Evolutionary conservation across 805 yeast genomes (phyloP).

Genomic region (Cyberlindnera lachancei): DNA sequence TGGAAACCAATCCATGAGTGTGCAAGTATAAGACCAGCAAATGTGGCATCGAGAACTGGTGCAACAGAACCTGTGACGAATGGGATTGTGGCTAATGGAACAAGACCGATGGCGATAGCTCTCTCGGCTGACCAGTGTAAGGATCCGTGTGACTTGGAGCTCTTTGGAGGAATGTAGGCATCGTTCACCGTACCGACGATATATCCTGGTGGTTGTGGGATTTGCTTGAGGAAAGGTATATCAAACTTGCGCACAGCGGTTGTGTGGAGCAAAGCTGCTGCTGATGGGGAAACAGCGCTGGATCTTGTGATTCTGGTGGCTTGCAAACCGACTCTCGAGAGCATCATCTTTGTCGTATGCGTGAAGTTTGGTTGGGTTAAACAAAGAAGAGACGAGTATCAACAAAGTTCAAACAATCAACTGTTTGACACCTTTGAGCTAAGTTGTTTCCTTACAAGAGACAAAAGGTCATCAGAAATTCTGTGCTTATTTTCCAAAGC

Average conservation of each 20-base stretch:
- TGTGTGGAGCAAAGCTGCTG: constrained; percentile 20
- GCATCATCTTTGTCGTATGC: not conserved
- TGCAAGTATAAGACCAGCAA: constrained; percentile 57
- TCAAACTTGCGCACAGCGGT: constrained; percentile 28
- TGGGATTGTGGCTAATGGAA: constrained; percentile 75
- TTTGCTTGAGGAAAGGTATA: constrained; percentile 45
- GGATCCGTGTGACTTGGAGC: constrained; percentile 68
- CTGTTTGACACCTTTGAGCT: too few species aligned
- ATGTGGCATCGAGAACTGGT: constrained; percentile 64
- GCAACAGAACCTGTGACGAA: constrained; percentile 65
- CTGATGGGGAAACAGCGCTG: constrained; percentile 1
- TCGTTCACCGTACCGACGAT: constrained; percentile 93
- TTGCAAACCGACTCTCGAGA: constrained; percentile 9
- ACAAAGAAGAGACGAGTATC: too few species aligned
- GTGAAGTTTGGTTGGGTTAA: too few species aligned
- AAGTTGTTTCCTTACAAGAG: too few species aligned
- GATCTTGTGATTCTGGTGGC: constrained; percentile 6
- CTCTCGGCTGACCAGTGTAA: constrained; percentile 93
- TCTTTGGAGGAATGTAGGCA: constrained; percentile 61
- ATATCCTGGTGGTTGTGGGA: constrained; percentile 83
- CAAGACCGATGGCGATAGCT: constrained; percentile 54
- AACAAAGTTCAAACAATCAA: too few species aligned
- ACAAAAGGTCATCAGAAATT: not conserved
- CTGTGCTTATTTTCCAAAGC: constrained; percentile 1
- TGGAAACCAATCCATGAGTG: constrained; percentile 86